Evolutionary conservation across 1,284 basidiomycete genomes (phyloP).

Genomic region (Sporisorium iseilematis-ciliati): DNA sequence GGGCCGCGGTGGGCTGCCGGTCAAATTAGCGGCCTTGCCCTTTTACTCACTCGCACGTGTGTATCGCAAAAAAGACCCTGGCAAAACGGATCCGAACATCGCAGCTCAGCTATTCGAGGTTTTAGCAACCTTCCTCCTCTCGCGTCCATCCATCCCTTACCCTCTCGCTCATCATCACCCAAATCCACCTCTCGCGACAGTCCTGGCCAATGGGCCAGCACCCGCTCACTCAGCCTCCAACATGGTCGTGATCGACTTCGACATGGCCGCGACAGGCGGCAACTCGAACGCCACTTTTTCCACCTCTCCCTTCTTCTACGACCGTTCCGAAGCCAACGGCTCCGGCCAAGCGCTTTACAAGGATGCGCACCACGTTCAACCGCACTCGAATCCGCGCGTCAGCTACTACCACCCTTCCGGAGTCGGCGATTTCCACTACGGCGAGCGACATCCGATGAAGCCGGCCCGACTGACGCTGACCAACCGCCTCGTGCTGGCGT

Average conservation of each 20-base stretch:
- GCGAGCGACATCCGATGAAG: constrained; percentile 99
- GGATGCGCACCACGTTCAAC: constrained; percentile 53
- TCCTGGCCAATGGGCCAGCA: constrained; percentile 3
- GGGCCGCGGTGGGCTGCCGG: not conserved
- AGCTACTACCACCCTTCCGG: constrained; percentile 96
- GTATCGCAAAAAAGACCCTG: constrained; percentile 12
- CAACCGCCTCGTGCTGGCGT: constrained; percentile 94
- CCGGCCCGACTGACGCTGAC: constrained; percentile 93
- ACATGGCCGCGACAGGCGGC: constrained; percentile 45
- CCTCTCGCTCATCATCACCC: constrained; percentile 4
- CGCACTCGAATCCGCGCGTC: constrained; percentile 76
- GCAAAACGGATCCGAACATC: constrained; percentile 22
- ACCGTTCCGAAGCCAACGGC: constrained; percentile 48
- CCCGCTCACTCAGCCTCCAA: not conserved
- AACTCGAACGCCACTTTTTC: constrained; percentile 60
- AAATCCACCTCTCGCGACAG: not conserved
- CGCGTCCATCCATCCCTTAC: constrained; percentile 18
- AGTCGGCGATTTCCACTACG: constrained; percentile 82
- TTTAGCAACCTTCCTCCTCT: constrained; percentile 2
- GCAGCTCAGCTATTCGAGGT: constrained; percentile 25
- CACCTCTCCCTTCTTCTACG: constrained; percentile 66
- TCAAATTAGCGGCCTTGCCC: constrained; percentile 10
- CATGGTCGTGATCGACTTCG: constrained; percentile 67
- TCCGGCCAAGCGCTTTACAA: constrained; percentile 51
- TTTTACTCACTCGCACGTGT: constrained; percentile 10